Conservation (phyloP, 2,329 filamentous ascomycete genomes). For the Fusarium abutilonis region DNA sequence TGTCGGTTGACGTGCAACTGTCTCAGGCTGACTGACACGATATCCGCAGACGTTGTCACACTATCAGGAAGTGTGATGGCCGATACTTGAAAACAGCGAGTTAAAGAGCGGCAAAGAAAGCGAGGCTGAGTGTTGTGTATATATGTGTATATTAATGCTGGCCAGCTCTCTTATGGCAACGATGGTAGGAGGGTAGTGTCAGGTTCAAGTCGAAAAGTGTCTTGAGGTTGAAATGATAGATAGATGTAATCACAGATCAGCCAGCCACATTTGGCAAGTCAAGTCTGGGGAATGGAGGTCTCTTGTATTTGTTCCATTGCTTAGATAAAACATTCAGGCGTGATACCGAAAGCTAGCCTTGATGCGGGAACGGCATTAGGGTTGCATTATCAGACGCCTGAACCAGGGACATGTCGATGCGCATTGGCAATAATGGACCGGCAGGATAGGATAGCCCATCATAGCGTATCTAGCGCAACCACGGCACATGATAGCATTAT, state of each 20-base stretch:
- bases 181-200: conserved; percentile 11
- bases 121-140: conserved; percentile 8
- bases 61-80: conserved; percentile 24
- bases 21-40: conserved; percentile 36
- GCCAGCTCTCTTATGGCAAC: conserved; percentile 8
- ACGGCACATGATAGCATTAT: conserved; percentile 25
- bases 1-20: conserved; percentile 22
- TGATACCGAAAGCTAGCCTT: conserved; percentile 7
- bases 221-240: conserved; percentile 9
- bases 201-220: conserved; percentile 16
- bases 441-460: conserved; percentile 13
- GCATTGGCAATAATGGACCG: conserved; percentile 30
- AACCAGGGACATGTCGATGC: conserved; percentile 34
- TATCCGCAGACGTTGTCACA: conserved; percentile 40
- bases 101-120: conserved; percentile 1
- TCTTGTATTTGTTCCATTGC: conserved; percentile 32
- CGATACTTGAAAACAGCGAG: conserved; percentile 15
- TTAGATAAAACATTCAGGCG: conserved; percentile 14
- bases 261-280: conserved; percentile 19
- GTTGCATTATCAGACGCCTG: conserved; percentile 36
- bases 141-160: conserved; percentile 20
- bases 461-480: conserved; percentile 30
- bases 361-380: conserved; percentile 34
- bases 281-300: conserved; percentile 27
- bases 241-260: conserved; percentile 21